These are phyloP conservation scores for Candida labiduridarum DNA, from an alignment of 1,139 yeast genomes.

Conservation along the genomic window DNA sequence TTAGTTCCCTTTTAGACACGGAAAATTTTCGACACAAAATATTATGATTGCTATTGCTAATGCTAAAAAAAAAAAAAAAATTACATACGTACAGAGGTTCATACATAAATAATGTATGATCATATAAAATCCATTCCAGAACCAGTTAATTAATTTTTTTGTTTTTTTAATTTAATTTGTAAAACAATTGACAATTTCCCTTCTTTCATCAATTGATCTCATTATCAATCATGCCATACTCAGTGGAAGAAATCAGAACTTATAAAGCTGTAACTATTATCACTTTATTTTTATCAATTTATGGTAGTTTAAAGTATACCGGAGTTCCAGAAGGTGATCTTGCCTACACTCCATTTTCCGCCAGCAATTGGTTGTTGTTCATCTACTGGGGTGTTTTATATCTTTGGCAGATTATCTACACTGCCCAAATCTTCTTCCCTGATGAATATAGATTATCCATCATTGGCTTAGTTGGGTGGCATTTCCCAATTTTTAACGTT, in stretches of 20 bases:
- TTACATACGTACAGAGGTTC: too few relatives aligned
- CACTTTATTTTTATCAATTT: conserved; percentile 54
- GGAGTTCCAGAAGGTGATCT: conserved; percentile 28
- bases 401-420: conserved; percentile 55
- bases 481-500: conserved; percentile 63
- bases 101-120: too few relatives aligned
- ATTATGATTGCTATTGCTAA: too few relatives aligned
- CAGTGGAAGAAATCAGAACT: conserved; percentile 15
- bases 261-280: conserved; percentile 51
- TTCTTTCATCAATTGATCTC: neutral
- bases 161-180: neutral
- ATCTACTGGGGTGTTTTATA: conserved; percentile 62
- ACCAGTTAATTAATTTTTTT: too few relatives aligned
- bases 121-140: too few relatives aligned
- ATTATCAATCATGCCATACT: conserved; percentile 10
- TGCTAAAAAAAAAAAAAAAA: too few relatives aligned
- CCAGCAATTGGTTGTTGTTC: conserved; percentile 52
- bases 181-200: neutral
- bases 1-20: too few relatives aligned
- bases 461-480: conserved; percentile 53
- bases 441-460: conserved; percentile 32
- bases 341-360: conserved; percentile 67
- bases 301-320: conserved; percentile 53
- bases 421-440: conserved; percentile 53
- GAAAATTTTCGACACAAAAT: too few relatives aligned